A percentile compares a stretch with the other conserved stretches of the same genome.
Evolutionary conservation across 257 asterid species (phyloP).

Genomic region (Jaltomata sinuosa): DNA sequence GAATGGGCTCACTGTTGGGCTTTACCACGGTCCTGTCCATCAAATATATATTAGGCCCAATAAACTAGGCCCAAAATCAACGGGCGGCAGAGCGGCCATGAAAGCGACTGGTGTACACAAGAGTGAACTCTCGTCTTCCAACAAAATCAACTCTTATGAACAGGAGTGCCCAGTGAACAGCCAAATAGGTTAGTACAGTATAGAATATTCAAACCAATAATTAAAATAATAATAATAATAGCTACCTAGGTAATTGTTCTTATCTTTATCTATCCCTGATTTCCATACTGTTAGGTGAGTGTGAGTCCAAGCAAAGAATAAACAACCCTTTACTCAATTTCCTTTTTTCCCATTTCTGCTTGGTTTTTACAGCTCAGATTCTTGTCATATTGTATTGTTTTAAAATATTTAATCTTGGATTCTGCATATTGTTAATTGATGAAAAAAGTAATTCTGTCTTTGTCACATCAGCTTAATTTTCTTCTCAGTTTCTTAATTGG

Average conservation of each 20-base stretch:
- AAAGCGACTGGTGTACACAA: not conserved
- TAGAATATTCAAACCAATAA: not conserved
- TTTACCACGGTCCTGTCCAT: not conserved
- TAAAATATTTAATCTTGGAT: not conserved
- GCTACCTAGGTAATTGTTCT: not conserved
- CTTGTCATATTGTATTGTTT: not conserved
- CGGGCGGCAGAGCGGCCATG: not conserved
- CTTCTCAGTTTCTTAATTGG: not conserved
- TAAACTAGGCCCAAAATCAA: not conserved
- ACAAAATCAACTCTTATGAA: not conserved
- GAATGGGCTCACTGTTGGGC: not conserved
- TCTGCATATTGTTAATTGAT: not conserved
- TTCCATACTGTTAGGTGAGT: not conserved
- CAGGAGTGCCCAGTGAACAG: not conserved
- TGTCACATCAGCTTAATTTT: conserved; percentile 20
- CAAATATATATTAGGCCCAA: not conserved
- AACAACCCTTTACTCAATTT: not conserved
- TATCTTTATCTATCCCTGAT: not conserved
- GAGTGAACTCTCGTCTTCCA: not conserved
- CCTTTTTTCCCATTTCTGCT: not conserved
- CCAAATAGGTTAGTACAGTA: no score
- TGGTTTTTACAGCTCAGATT: conserved; percentile 7
- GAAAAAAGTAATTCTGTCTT: conserved; percentile 12
- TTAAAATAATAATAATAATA: not conserved
- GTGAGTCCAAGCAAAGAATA: conserved; percentile 16